Base-by-base conservation (phyloP, 2,329 filamentous ascomycete genomes). In the Amauroascus niger region DNA sequence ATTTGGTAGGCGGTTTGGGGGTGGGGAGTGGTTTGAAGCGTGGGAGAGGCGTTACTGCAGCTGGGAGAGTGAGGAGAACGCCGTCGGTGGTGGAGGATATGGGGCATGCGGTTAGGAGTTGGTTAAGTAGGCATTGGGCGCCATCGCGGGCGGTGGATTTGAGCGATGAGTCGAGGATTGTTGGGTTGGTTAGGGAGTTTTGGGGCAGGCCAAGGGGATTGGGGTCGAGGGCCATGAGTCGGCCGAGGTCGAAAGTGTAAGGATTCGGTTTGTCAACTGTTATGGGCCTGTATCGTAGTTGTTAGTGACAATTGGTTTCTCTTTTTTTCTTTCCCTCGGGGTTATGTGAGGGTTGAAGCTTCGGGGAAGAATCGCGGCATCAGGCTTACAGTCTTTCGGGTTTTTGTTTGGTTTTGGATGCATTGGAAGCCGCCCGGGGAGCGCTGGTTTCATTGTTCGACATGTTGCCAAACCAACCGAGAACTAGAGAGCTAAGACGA, bases 21-120 rank as follows among this genome's bases (percentile, higher is more conserved):
- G 82, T 79, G 0, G 93, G 93, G 7, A 97, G 76, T 8, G 88
- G 88, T 71, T 98, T 97, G 74, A 96, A 90, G 62, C 93, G 86
- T 22, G 93, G 93, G 3, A 97, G 77, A 0, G 76, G 70, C 1
- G 86, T 94, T 18, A 79, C 74, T 0, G 82, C 76, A 0, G 79
- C 69, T 0, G 93, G 93, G 0, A 98, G 83, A 14, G 80, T 77
- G 52, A 97, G 81, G 48, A 91, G 81, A 1, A 97, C 87, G 61
- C 89, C 80, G 53, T 79, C 74, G 28, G 70, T 68, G 8, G 70
- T 79, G 33, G 80, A 78, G 1, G 77, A 80, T 63, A 96, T 84
- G 24, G 87, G 80, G 74, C 89, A 93, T 44, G 88, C 91, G 14
- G 84, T 88, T 37, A 98, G 83, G 57, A 98, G 84, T 72, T 97